phyloP scores from a whole-genome alignment of 2,329 filamentous ascomycete species.

The Falciphora oryzae region DNA sequence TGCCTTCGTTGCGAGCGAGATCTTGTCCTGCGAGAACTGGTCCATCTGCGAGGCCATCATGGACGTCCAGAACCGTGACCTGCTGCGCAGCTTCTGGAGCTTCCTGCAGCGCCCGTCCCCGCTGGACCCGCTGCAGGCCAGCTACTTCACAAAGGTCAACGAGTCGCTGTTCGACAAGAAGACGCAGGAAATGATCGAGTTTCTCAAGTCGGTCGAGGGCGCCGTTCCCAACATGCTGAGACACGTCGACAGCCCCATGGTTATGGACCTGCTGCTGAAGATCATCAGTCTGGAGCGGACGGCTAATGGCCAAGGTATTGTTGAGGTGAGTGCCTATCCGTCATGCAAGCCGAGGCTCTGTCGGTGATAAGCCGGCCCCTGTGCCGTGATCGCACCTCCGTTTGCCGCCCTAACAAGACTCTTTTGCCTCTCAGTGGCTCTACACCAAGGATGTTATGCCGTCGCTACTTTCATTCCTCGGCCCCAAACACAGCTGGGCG shows the following conservation, averaged over 20 bases:
- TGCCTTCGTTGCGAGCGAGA: slow-evolving; percentile 87
- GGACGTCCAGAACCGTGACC: slow-evolving; percentile 60
- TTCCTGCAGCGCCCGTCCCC: slow-evolving; percentile 81
- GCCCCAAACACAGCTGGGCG: slow-evolving; percentile 76
- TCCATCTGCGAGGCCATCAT: slow-evolving; percentile 91
- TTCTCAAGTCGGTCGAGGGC: slow-evolving; percentile 77
- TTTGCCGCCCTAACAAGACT: slow-evolving; percentile 11
- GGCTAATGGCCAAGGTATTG: slow-evolving; percentile 85
- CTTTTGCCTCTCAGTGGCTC: slow-evolving; percentile 64
- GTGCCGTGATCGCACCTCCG: neutral
- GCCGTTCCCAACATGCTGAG: slow-evolving; percentile 81
- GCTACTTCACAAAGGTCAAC: slow-evolving; percentile 98
- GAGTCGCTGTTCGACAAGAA: slow-evolving; percentile 97
- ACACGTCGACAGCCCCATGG: slow-evolving; percentile 95
- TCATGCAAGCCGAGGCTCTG: slow-evolving; percentile 55
- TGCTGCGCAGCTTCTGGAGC: slow-evolving; percentile 81
- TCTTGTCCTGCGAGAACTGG: slow-evolving; percentile 94
- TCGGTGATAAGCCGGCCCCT: slow-evolving; percentile 6
- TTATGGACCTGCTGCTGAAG: slow-evolving; percentile 95
- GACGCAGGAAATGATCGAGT: slow-evolving; percentile 91
- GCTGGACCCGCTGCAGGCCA: slow-evolving; percentile 86
- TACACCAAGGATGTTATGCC: slow-evolving; percentile 86
- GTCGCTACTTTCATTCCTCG: slow-evolving; percentile 77
- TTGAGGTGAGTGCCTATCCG: slow-evolving; percentile 61
- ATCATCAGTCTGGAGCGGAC: slow-evolving; percentile 94